Percentiles rank a stretch among this genome's conserved stretches.
These are phyloP conservation scores for Firmiana major DNA, from an alignment of 345 rosid genomes.

Conservation along the genomic window DNA sequence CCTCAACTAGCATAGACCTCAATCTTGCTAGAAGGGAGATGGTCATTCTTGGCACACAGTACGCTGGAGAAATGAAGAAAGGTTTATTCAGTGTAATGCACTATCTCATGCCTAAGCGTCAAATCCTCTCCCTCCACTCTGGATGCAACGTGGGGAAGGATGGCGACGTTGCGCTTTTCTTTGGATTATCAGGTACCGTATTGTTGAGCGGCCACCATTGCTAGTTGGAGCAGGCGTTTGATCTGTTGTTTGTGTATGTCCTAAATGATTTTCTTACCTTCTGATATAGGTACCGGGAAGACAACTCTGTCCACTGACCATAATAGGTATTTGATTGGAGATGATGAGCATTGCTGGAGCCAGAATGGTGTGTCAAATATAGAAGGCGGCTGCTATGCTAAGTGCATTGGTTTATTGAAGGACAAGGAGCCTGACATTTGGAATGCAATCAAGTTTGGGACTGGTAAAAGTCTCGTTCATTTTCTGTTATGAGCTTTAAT, in stretches of 20 bases:
- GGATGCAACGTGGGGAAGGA: slow-evolving; percentile 97
- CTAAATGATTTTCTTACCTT: too few relatives aligned
- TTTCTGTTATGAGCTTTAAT: background rate
- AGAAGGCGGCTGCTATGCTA: slow-evolving; percentile 98
- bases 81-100: slow-evolving; percentile 97
- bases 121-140: slow-evolving; percentile 86
- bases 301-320: slow-evolving; percentile 95
- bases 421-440: slow-evolving; percentile 96
- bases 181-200: slow-evolving; percentile 97
- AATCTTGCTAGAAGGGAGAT: slow-evolving; percentile 90
- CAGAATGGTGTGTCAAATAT: slow-evolving; percentile 92
- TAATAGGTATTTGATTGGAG: slow-evolving; percentile 83
- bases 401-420: slow-evolving; percentile 84
- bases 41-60: slow-evolving; percentile 96
- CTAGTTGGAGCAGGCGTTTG: too few relatives aligned
- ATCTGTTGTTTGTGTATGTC: too few relatives aligned
- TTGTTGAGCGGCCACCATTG: too few relatives aligned
- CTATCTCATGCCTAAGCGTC: slow-evolving; percentile 97
- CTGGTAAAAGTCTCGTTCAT: slow-evolving; percentile 42
- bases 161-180: slow-evolving; percentile 99
- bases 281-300: slow-evolving; percentile 96
- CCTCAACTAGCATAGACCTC: slow-evolving; percentile 91
- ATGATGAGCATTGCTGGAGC: slow-evolving; percentile 95
- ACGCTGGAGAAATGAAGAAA: slow-evolving; percentile 99
- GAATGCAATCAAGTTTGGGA: slow-evolving; percentile 93